Conservation (phyloP, 768 basidiomycete genomes). For the Boletellus sp. region DNA sequence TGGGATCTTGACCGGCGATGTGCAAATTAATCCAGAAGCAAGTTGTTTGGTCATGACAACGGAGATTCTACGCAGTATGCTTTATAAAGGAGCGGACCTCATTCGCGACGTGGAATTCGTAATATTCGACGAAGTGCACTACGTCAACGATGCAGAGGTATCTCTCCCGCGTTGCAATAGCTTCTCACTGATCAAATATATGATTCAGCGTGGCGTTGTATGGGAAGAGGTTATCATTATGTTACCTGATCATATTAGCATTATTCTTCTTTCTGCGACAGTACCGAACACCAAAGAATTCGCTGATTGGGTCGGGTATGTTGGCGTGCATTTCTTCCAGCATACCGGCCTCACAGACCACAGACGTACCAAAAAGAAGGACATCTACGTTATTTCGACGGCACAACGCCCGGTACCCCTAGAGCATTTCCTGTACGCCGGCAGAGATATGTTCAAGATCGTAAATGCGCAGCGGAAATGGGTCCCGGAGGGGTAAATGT, state of each 20-base stretch:
- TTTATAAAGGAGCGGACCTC: conserved; percentile 97
- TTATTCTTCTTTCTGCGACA: conserved; percentile 94
- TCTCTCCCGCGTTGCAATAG: conserved; percentile 2
- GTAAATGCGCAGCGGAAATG: conserved; percentile 72
- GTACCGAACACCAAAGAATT: conserved; percentile 98
- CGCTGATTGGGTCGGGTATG: conserved; percentile 98
- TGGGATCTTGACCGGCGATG: conserved; percentile 96
- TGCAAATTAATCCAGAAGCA: conserved; percentile 98
- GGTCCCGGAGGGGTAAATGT: conserved; percentile 69
- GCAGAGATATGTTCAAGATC: conserved; percentile 90
- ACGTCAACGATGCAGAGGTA: conserved; percentile 98
- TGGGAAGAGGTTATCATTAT: conserved; percentile 99
- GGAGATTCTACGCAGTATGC: conserved; percentile 96
- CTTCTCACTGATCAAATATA: conserved; percentile 13
- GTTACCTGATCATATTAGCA: conserved; percentile 97
- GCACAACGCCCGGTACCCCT: conserved; percentile 94
- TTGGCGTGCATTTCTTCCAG: conserved; percentile 9
- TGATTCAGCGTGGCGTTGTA: conserved; percentile 84
- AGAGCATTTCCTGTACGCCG: conserved; percentile 94
- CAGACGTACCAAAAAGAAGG: conserved; percentile 98
- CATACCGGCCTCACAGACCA: conserved; percentile 4
- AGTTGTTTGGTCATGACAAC: conserved; percentile 97
- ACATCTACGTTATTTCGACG: conserved; percentile 98
- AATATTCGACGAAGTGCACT: conserved; percentile 99
- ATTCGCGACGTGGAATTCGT: conserved; percentile 99